These are phyloP conservation scores for Lagenidium giganteum DNA, from an alignment of 352 stramenopile genomes.

Conservation along the genomic window DNA sequence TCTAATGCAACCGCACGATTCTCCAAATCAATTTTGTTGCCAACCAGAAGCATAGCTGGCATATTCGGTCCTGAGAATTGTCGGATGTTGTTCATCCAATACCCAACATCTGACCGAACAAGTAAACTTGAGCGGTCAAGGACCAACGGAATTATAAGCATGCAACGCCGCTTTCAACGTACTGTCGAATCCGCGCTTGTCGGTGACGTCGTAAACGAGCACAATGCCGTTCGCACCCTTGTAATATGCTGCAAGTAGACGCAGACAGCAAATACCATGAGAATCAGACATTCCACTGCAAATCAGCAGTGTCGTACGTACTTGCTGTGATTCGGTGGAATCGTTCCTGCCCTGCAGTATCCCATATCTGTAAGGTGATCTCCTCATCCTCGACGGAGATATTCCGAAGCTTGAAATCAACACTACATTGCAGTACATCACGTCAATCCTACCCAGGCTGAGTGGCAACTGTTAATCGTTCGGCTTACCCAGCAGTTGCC, in stretches of 20 bases:
- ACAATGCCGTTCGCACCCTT: slow-evolving; percentile 92
- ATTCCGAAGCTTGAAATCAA: slow-evolving; percentile 92
- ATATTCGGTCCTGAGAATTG: slow-evolving; percentile 77
- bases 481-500: slow-evolving; percentile 84
- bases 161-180: too few species aligned
- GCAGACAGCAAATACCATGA: not conserved
- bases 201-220: slow-evolving; percentile 91
- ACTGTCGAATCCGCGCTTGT: slow-evolving; percentile 91
- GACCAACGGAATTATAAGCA: not conserved
- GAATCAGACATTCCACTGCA: not conserved
- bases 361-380: slow-evolving; percentile 92
- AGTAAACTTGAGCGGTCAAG: not conserved
- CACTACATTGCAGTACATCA: slow-evolving; percentile 24
- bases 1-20: slow-evolving; percentile 76
- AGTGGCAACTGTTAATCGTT: too few species aligned
- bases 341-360: slow-evolving; percentile 92
- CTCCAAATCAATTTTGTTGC: slow-evolving; percentile 91
- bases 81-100: slow-evolving; percentile 96
- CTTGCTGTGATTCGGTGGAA: slow-evolving; percentile 93
- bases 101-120: slow-evolving; percentile 77
- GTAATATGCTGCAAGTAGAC: slow-evolving; percentile 83
- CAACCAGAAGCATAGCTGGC: slow-evolving; percentile 83
- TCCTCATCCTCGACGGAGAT: slow-evolving; percentile 82
- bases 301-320: slow-evolving; percentile 29
- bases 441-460: too few species aligned